Conservation (phyloP, 306 rosid species). For the Ceratonia siliqua region DNA sequence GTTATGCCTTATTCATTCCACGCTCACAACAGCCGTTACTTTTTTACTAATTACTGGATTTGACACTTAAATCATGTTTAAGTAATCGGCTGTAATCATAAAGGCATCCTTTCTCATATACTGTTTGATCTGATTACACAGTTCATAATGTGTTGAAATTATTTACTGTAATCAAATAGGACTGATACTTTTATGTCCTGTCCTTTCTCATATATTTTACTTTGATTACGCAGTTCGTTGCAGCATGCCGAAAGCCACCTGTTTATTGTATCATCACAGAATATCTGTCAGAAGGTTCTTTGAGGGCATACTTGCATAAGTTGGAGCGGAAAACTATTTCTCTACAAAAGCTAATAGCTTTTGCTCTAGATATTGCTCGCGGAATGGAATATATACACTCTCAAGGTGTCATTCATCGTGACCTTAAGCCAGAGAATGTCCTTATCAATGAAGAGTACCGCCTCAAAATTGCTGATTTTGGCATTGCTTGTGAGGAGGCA, state of each 20-base stretch:
- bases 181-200: neutral
- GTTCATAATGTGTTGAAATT: slow-evolving; percentile 41
- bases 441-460: slow-evolving; percentile 58
- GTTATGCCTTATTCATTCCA: slow-evolving; percentile 21
- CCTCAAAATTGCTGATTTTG: slow-evolving; percentile 93
- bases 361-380: slow-evolving; percentile 82
- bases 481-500: slow-evolving; percentile 87
- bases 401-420: slow-evolving; percentile 84
- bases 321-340: slow-evolving; percentile 63
- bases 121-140: slow-evolving; percentile 33
- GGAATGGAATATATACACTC: slow-evolving; percentile 95
- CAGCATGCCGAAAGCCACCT: slow-evolving; percentile 83
- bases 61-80: slow-evolving; percentile 20
- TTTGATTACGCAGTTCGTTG: slow-evolving; percentile 66
- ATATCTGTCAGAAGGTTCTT: slow-evolving; percentile 78
- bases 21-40: no score
- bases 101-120: slow-evolving; percentile 20
- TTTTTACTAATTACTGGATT: slow-evolving; percentile 11
- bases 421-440: slow-evolving; percentile 91
- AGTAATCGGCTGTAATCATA: neutral
- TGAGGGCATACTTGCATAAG: slow-evolving; percentile 84
- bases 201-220: slow-evolving; percentile 34
- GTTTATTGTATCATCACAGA: slow-evolving; percentile 85
- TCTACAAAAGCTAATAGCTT: slow-evolving; percentile 48
- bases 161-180: neutral